Evolutionary conservation across 352 stramenopile genomes (phyloP).

Genomic region (Phytophthora pseudosyringae): DNA sequence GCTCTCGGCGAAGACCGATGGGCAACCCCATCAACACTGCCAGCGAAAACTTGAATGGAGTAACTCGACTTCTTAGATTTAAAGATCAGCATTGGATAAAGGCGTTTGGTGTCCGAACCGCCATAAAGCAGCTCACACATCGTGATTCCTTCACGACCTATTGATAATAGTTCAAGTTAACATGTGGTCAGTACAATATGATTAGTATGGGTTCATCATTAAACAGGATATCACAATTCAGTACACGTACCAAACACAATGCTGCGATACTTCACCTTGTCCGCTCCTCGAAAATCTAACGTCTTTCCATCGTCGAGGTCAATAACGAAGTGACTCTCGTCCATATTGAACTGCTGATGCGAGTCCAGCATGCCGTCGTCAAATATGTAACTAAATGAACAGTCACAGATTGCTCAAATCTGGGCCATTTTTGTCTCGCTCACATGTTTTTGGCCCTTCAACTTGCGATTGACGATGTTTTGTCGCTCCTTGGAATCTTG

Average conservation of each 20-base stretch:
- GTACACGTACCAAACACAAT: constrained; percentile 13
- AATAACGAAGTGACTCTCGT: constrained; percentile 22
- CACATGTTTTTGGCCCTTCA: constrained; percentile 18
- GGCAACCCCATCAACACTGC: neutral
- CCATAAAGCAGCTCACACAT: constrained; percentile 15
- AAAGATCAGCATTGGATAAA: constrained; percentile 15
- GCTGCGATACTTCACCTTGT: constrained; percentile 11
- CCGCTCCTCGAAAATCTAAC: constrained; percentile 1
- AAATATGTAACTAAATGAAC: no score
- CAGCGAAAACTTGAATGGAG: constrained; percentile 6
- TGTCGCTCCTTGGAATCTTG: constrained; percentile 12
- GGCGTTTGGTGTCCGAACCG: neutral
- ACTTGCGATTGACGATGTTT: constrained; percentile 14
- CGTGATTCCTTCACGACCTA: constrained; percentile 21
- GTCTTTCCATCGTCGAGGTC: constrained; percentile 19
- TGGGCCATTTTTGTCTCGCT: constrained; percentile 4
- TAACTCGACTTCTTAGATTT: constrained; percentile 15
- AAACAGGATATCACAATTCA: neutral
- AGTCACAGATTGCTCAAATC: no score
- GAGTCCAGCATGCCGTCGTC: neutral
- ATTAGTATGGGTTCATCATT: neutral
- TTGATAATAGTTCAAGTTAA: no score
- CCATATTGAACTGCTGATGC: constrained; percentile 13
- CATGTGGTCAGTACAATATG: neutral
- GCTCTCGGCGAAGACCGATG: constrained; percentile 5